Evolutionary conservation across 345 rosid species (phyloP).

Genomic region (Hevea brasiliensis): DNA sequence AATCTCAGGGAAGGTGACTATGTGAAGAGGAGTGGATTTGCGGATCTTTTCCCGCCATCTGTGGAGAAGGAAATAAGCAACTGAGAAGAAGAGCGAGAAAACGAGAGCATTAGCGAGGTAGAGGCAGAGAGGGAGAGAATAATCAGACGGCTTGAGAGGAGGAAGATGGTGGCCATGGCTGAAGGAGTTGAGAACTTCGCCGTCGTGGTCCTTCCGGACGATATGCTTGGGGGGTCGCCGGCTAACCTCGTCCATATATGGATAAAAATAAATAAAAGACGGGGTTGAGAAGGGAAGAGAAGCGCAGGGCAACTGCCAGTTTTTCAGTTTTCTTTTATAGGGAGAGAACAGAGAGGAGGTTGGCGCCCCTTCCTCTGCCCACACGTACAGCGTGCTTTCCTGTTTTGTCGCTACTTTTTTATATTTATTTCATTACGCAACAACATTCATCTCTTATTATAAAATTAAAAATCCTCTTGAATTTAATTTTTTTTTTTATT

Average conservation of each 20-base stretch:
- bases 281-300: neutral
- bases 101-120: constrained; percentile 46
- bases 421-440: too few species aligned
- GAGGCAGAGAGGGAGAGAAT: constrained; percentile 65
- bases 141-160: constrained; percentile 63
- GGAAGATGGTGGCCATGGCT: neutral
- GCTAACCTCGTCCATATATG: constrained; percentile 25
- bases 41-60: constrained; percentile 97
- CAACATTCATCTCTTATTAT: too few species aligned
- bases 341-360: neutral
- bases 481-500: too few species aligned
- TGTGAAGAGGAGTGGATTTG: constrained; percentile 74
- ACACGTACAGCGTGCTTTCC: constrained; percentile 14
- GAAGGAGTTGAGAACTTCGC: neutral
- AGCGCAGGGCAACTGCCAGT: neutral
- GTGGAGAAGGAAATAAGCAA: constrained; percentile 51
- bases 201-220: neutral
- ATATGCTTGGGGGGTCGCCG: constrained; percentile 16
- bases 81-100: constrained; percentile 51
- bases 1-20: constrained; percentile 68
- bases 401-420: neutral
- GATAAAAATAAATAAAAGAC: too few species aligned
- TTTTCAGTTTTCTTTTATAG: neutral
- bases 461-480: too few species aligned
- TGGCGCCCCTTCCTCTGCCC: constrained; percentile 16